These are phyloP conservation scores for Dendrobium huoshanense DNA, from an alignment of 106 monocot genomes.

Conservation along the genomic window DNA sequence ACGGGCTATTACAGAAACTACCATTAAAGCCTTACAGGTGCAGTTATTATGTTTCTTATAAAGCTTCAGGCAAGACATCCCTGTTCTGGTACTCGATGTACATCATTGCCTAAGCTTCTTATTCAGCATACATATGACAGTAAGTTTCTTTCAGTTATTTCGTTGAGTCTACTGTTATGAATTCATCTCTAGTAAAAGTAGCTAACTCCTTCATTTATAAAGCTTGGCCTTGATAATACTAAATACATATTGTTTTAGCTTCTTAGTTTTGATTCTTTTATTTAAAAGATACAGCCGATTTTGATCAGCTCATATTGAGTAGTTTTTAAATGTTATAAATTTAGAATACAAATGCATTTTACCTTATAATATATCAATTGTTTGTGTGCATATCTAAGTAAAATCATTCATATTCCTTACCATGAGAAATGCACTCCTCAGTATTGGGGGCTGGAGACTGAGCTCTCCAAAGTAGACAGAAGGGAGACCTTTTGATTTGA, in stretches of 20 bases:
- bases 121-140: slow-evolving; percentile 67
- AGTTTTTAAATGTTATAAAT: too few relatives aligned
- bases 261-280: too few relatives aligned
- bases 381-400: too few relatives aligned
- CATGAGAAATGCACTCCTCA: slow-evolving; percentile 75
- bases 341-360: neutral
- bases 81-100: slow-evolving; percentile 82
- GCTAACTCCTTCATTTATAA: too few relatives aligned
- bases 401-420: neutral
- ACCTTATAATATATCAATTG: too few relatives aligned
- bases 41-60: slow-evolving; percentile 57
- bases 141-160: neutral
- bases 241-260: neutral
- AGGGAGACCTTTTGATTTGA: slow-evolving; percentile 16
- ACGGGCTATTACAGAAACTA: too few relatives aligned
- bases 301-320: too few relatives aligned
- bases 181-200: too few relatives aligned
- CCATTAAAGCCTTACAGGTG: slow-evolving; percentile 66
- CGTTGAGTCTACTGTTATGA: too few relatives aligned
- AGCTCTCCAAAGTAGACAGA: slow-evolving; percentile 54
- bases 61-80: slow-evolving; percentile 55
- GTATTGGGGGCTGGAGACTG: slow-evolving; percentile 50
- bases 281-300: too few relatives aligned
- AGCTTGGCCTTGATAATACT: too few relatives aligned
- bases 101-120: slow-evolving; percentile 78